Conservation (phyloP, 768 basidiomycete species). For the Cantharellus cinnabarinus region DNA sequence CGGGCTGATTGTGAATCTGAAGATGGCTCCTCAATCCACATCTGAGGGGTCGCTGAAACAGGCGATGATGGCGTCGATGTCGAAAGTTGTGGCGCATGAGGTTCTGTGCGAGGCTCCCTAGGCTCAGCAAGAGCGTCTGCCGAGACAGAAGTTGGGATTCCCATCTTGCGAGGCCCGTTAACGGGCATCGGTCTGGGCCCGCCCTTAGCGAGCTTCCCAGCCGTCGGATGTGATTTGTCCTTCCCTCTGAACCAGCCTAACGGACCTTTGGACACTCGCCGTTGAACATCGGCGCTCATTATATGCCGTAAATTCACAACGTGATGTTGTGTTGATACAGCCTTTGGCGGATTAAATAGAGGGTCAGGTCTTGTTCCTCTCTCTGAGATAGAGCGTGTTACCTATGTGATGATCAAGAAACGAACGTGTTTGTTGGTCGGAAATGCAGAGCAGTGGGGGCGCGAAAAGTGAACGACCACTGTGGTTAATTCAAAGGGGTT, state of each 20-base stretch:
- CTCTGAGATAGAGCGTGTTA: no score
- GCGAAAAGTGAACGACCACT: no score
- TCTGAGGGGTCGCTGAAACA: neutral
- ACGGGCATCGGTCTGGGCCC: neutral
- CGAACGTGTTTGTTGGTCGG: no score
- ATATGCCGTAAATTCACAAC: neutral
- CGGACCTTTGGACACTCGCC: neutral
- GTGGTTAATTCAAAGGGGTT: no score
- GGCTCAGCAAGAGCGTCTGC: neutral
- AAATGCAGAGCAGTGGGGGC: no score
- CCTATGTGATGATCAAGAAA: no score
- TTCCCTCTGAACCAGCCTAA: neutral
- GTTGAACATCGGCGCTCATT: neutral
- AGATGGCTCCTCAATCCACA: neutral
- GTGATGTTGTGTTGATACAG: neutral
- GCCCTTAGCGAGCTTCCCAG: neutral
- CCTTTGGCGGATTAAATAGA: no score
- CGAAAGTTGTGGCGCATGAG: neutral
- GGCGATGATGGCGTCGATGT: neutral
- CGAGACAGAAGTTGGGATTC: neutral
- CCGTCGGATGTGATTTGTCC: neutral
- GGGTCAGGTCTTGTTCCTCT: no score
- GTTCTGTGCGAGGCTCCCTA: neutral
- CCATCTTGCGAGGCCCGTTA: neutral
- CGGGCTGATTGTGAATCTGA: neutral